A percentile compares a stretch with the other conserved stretches of the same genome.
Evolutionary conservation across 2,329 filamentous ascomycete genomes (phyloP).

Genomic region (Microcera coccophila): DNA sequence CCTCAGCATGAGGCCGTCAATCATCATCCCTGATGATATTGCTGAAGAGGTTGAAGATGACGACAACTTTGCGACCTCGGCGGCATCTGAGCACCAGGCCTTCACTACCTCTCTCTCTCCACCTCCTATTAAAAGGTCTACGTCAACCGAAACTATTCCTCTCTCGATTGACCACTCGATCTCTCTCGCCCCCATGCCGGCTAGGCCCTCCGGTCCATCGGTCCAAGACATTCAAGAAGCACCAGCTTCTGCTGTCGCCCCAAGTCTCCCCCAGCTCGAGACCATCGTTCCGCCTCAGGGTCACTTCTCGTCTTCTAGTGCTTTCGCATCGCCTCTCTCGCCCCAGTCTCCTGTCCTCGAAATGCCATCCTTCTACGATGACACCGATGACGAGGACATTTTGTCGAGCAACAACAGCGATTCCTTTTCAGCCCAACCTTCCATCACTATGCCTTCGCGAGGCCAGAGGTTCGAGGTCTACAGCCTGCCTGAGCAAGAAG

Average conservation of each 20-base stretch:
- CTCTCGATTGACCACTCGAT: conserved; percentile 20
- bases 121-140: conserved; percentile 44
- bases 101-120: conserved; percentile 50
- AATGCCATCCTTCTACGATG: conserved; percentile 45
- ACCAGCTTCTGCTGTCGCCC: conserved; percentile 18
- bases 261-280: conserved; percentile 21
- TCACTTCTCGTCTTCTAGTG: conserved; percentile 27
- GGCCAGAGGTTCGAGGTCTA: conserved; percentile 36
- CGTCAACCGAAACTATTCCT: conserved; percentile 28
- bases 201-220: conserved; percentile 12
- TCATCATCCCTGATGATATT: conserved; percentile 36
- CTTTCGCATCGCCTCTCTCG: conserved; percentile 34
- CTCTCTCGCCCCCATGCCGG: conserved; percentile 23
- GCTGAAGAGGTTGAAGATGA: conserved; percentile 53
- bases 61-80: conserved; percentile 58
- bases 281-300: conserved; percentile 23
- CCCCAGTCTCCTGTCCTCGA: conserved; percentile 40
- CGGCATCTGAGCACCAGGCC: conserved; percentile 41
- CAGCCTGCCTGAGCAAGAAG: conserved; percentile 41
- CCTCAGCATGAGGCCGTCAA: conserved; percentile 27
- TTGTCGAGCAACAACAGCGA: conserved; percentile 37
- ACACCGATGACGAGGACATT: conserved; percentile 41
- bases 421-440: conserved; percentile 26
- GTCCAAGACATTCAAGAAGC: conserved; percentile 10
- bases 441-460: conserved; percentile 9